Evolutionary conservation across 2,329 filamentous ascomycete species (phyloP).

Genomic region (Pyrenophora teres): DNA sequence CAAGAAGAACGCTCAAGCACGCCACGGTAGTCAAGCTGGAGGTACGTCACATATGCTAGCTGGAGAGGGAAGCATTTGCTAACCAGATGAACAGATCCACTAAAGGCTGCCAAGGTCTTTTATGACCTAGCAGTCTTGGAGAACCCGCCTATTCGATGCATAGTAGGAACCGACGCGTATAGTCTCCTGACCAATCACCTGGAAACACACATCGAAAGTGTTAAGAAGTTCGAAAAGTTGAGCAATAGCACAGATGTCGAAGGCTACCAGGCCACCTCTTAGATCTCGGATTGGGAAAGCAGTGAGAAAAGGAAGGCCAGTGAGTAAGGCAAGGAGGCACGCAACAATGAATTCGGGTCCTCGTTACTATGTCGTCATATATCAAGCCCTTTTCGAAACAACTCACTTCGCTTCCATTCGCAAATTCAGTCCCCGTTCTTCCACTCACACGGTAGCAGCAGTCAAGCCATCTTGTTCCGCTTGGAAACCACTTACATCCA

Average conservation of each 20-base stretch:
- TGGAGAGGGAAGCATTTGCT: not conserved
- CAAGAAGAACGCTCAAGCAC: slow-evolving; percentile 47
- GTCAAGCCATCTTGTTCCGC: too few relatives aligned
- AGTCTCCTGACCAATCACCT: slow-evolving; percentile 56
- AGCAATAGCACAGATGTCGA: slow-evolving; percentile 57
- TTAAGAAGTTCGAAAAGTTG: slow-evolving; percentile 57
- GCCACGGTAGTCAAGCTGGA: slow-evolving; percentile 54
- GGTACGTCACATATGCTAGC: not conserved
- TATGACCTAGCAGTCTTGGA: slow-evolving; percentile 60
- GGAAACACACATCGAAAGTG: slow-evolving; percentile 54
- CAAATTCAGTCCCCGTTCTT: not conserved
- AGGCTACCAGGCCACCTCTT: slow-evolving; percentile 41
- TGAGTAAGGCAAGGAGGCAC: slow-evolving; percentile 2
- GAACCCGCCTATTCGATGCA: slow-evolving; percentile 58
- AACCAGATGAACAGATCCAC: slow-evolving; percentile 47
- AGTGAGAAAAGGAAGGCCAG: not conserved
- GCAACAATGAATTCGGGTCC: not conserved
- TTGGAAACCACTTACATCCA: not conserved
- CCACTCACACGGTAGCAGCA: too few relatives aligned
- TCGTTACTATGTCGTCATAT: not conserved
- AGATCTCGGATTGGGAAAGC: not conserved
- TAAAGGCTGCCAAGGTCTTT: slow-evolving; percentile 57
- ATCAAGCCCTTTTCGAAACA: not conserved
- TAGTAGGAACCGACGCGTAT: slow-evolving; percentile 61
- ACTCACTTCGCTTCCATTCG: too few relatives aligned